Base-by-base conservation (phyloP, 2,329 filamentous ascomycete species). In the Samsoniella hepiali region DNA sequence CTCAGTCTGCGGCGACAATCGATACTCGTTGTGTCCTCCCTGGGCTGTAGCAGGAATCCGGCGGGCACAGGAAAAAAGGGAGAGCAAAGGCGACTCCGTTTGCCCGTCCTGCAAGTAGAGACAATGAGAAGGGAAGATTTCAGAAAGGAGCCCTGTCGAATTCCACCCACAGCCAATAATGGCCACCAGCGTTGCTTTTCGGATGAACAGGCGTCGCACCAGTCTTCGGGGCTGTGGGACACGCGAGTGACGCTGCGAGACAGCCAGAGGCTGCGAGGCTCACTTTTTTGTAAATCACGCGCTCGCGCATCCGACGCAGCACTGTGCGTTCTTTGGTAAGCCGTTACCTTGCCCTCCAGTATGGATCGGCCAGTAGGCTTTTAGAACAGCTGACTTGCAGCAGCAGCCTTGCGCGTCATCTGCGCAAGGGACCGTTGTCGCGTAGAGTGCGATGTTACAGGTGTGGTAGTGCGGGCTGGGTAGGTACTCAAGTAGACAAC, bases 301-400 rank as follows among this genome's bases (percentile, higher is more conserved):
- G 58, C 58, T 31, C 34, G 36, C 34, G 36, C 34, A 51, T 60
- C 29, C 58, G 29, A 51, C 36, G 22, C 58, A 40, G 34, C 8
- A 29, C 58, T 32, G 49, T 36, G 38, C 31, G 29, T 60, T 22
- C 29, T 29, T 36, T 53, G 42, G 58, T 53, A 47, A 60, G 47
- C 47, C 58, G 47, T 51, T 49, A 42, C 58, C 47, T 53, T 32
- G 58, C 34, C 6, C 4, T 40, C 31, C 15, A 34, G 58, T 32
- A 53, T 42, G 58, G 47, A 60, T 53, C 45, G 53, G 45, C 54
- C 27, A 42, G n/a, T 32, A 36, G 57, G 32, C 27, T 27, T 34
- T 32, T 53, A 36, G 45, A 53, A 60, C 49, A 60, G 58, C 36
- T 60, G 58, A 53, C 58, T 29, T 60, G 58, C 47, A 60, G 58